Percentiles rank a stretch among this genome's conserved stretches.
These are phyloP conservation scores for Oryza meyeriana DNA, from an alignment of 176 grass and related monocot species.

Conservation along the genomic window DNA sequence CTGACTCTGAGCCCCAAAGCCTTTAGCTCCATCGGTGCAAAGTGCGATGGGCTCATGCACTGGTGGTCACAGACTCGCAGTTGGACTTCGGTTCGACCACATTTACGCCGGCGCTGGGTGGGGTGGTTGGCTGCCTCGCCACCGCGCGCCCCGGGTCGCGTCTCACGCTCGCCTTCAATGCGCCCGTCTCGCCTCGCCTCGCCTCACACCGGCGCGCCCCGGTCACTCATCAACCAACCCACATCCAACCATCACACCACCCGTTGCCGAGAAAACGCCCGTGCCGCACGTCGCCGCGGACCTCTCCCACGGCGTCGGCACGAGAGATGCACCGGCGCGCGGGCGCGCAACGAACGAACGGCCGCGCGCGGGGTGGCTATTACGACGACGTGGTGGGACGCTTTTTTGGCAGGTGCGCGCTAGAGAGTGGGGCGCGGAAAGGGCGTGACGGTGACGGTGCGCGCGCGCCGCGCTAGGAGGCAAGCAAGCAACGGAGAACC, in stretches of 20 bases:
- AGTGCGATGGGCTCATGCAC: background rate
- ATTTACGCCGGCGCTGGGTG: slow-evolving; percentile 27
- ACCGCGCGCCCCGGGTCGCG: background rate
- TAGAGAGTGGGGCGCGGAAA: no score
- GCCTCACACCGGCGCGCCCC: background rate
- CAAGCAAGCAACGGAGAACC: background rate
- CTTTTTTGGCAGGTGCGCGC: background rate
- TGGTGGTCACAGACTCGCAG: background rate
- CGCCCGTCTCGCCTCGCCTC: background rate
- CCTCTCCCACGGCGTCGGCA: background rate
- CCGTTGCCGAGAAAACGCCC: background rate
- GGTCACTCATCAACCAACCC: background rate
- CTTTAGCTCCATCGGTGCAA: background rate
- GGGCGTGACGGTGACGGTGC: background rate
- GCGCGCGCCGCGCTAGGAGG: background rate
- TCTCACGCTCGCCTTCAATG: background rate
- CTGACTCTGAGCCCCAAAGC: background rate
- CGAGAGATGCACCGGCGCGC: background rate
- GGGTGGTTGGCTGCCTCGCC: slow-evolving; percentile 28
- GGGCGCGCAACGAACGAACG: background rate
- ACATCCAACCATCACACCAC: no score
- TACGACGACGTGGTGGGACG: background rate
- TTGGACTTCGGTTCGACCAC: background rate
- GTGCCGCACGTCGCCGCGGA: background rate
- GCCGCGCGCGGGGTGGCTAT: background rate